A percentile compares a stretch with the other conserved stretches of the same genome.
These are phyloP conservation scores for Russula sp. DNA, from an alignment of 768 basidiomycete genomes.

Conservation along the genomic window DNA sequence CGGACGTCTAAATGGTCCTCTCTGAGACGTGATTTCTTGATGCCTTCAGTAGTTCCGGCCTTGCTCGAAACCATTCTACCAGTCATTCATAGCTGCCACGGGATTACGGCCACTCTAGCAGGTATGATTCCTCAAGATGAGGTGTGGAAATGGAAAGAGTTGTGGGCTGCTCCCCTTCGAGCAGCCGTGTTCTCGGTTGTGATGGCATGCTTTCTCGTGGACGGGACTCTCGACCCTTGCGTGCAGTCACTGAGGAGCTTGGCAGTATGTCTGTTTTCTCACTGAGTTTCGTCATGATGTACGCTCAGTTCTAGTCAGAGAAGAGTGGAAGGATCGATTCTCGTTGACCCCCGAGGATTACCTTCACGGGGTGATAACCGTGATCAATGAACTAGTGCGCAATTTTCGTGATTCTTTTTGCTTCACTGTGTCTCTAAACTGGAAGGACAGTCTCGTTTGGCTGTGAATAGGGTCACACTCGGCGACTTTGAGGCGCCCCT, in stretches of 20 bases:
- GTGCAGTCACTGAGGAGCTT: slow-evolving; percentile 50
- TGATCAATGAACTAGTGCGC: slow-evolving; percentile 78
- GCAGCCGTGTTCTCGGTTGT: slow-evolving; percentile 64
- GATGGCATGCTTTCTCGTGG: slow-evolving; percentile 61
- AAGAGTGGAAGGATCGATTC: slow-evolving; percentile 67
- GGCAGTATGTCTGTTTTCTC: slow-evolving; percentile 53
- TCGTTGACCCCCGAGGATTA: slow-evolving; percentile 72
- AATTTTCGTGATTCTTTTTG: not conserved
- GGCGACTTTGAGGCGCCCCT: slow-evolving; percentile 78
- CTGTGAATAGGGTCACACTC: slow-evolving; percentile 78
- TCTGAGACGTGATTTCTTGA: slow-evolving; percentile 6
- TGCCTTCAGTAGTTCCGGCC: slow-evolving; percentile 48
- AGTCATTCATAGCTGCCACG: slow-evolving; percentile 53
- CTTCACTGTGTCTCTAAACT: not conserved
- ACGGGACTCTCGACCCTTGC: slow-evolving; percentile 54
- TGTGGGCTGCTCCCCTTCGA: slow-evolving; percentile 72
- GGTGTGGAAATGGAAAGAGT: slow-evolving; percentile 82
- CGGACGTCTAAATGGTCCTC: slow-evolving; percentile 30
- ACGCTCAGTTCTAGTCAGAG: slow-evolving; percentile 47
- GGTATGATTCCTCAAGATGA: slow-evolving; percentile 63
- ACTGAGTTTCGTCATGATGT: not conserved
- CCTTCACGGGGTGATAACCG: slow-evolving; percentile 70
- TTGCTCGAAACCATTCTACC: slow-evolving; percentile 59
- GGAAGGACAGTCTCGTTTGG: slow-evolving; percentile 60
- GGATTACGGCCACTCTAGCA: slow-evolving; percentile 51